Base-by-base conservation (phyloP, 1,284 basidiomycete genomes). In the Tremellales sp. region DNA sequence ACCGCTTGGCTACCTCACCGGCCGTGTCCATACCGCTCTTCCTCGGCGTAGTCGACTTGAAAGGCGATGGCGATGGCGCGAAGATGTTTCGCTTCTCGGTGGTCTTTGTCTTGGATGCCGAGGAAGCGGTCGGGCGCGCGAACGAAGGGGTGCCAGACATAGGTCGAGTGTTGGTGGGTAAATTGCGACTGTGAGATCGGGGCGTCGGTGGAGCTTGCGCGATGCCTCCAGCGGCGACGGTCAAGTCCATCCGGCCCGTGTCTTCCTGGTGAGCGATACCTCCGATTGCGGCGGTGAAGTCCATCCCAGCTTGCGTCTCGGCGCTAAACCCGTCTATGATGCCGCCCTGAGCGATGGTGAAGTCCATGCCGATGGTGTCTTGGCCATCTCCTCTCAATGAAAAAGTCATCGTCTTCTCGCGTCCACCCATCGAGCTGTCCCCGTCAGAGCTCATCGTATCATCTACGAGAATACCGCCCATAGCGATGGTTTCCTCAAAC, bases 211-310 rank as follows among this genome's bases (percentile, higher is more conserved):
- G 37, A 36, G 34, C 9, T 9, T 8, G 16, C 21, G 18, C 19
- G 18, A 68, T 45, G 3, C 71, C 69, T 4, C 72, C 73, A 9
- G 71, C 59, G 4, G 70, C 70, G 32, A 73, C 61, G 0, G 73
- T 74, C 48, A 74, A 74, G 48, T 74, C 73, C 68, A 74, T 73
- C 1, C 70, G 72, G 45, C 67, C 60, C 43, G 71, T 70, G 40
- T 74, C 70, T 31, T 68, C 66, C 16, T 36, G 34, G 48, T 28
- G 5, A 50, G 43, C n/a, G 44, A 39, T 26, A 34, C 29, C 19
- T 25, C 42, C n/a, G 31, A 34, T 19, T 16, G 27, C 4, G 42
- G 31, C 3, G 35, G 36, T 2, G 32, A 35, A 14, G n/a, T n/a
- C n/a, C n/a, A n/a, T n/a, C n/a, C n/a, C n/a, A n/a, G n/a, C n/a